Evolutionary conservation across 176 grass and related monocot species (phyloP), one percentile per base, ranked within the genome.

Genomic region (Eragrostis nindensis): DNA sequence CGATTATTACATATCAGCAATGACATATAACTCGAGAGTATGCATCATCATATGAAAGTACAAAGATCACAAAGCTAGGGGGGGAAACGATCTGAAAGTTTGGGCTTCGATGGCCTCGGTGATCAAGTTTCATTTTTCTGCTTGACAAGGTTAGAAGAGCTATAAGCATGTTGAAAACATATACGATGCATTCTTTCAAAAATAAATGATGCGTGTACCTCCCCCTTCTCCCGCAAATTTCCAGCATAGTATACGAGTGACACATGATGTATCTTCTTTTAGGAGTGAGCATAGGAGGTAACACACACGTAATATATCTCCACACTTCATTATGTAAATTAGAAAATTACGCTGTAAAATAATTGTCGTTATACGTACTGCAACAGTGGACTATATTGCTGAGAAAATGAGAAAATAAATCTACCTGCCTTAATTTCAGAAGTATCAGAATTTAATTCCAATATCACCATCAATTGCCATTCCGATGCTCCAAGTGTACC

Each of bases 141-240:
- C 27, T 78, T 65, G 44, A 38, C 61, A 50, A 62, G 47, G 57
- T 30, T n/a, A n/a, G n/a, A 76, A 62, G 41, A 77, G 2, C 64
- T 59, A 18, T 4, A 18, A 6, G 17, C 10, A 45, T 63, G 22
- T 30, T 77, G 62, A 45, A 52, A 36, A 36, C 32, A 36, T 36
- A 36, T 2, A 36, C 32, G 32, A 36, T 11, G 43, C 62, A 13
- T 18, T 36, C 62, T 10, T 44, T 44, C 29, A 64, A 38, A 64
- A 46, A 27, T 6, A 14, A 24, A 62, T 62, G 22, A 25, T 45
- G 16, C 40, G 9, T 44, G 59, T 45, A 62, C 25, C 30, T 8
- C 18, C 45, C 15, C 19, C 1, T 27, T 30, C n/a, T 50, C n/a
- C 14, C 67, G 29, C 15, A 24, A 4, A 7, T 52, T 6, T 18